phyloP scores from a whole-genome alignment of 108 stramenopile genomes.

The Nitzschia sp. region DNA sequence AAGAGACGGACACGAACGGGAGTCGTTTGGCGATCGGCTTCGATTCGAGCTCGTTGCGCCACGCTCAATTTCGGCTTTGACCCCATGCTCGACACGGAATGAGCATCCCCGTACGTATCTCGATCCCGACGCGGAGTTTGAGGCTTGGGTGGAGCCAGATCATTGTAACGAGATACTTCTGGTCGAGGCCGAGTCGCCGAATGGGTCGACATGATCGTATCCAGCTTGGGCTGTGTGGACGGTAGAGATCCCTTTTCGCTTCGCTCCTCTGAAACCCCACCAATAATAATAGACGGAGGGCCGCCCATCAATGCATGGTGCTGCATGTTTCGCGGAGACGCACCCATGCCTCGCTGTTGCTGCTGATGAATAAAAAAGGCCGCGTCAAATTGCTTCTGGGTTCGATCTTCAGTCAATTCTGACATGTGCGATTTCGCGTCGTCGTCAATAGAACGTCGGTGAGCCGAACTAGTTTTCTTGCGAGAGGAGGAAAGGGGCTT shows the following conservation, averaged over 20 bases:
- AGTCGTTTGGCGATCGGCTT: conserved; percentile 65
- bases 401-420: conserved; percentile 84
- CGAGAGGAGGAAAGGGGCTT: neutral
- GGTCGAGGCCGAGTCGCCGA: conserved; percentile 12
- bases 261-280: conserved; percentile 24
- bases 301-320: conserved; percentile 17
- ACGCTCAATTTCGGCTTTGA: conserved; percentile 52
- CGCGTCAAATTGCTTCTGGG: conserved; percentile 74
- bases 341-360: conserved; percentile 26
- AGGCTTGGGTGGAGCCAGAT: conserved; percentile 2
- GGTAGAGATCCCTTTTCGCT: neutral
- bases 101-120: neutral
- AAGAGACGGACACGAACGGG: conserved; percentile 42
- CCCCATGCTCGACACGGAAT: conserved; percentile 13
- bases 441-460: conserved; percentile 32
- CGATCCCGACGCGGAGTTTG: conserved; percentile 7
- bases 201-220: conserved; percentile 26
- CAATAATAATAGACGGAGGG: conserved; percentile 22
- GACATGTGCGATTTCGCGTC: conserved; percentile 77
- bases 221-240: conserved; percentile 18
- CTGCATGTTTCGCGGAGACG: conserved; percentile 19
- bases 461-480: neutral
- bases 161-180: conserved; percentile 18
- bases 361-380: conserved; percentile 30
- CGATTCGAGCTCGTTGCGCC: conserved; percentile 71